phyloP scores from a whole-genome alignment of 2,329 filamentous ascomycete species.

The Ceratocystis albifundus region DNA sequence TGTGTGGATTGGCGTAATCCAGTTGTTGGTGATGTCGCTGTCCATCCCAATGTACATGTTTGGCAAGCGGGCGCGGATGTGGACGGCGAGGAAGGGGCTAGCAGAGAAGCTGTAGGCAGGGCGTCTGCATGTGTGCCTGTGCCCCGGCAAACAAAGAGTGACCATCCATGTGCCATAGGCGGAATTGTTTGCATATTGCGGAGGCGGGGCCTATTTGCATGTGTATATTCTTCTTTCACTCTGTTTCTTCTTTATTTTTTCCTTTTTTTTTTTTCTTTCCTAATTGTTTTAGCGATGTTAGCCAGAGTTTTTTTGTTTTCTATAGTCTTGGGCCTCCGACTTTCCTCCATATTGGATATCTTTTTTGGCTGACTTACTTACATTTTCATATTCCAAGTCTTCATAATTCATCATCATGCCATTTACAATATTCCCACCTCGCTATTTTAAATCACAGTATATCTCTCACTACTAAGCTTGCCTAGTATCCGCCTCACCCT shows the following conservation, averaged over 20 bases:
- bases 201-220: background rate
- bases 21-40: slow-evolving; percentile 59
- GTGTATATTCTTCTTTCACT: background rate
- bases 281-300: background rate
- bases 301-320: background rate
- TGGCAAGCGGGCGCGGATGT: slow-evolving; percentile 84
- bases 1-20: slow-evolving; percentile 73
- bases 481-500: background rate
- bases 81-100: slow-evolving; percentile 75
- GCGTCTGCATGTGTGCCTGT: background rate
- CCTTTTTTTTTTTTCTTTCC: background rate
- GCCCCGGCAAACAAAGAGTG: too few relatives aligned
- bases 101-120: slow-evolving; percentile 57
- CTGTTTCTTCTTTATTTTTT: background rate
- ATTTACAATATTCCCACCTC: background rate
- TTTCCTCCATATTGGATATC: background rate
- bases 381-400: background rate
- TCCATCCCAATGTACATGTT: slow-evolving; percentile 91
- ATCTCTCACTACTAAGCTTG: background rate
- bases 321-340: background rate
- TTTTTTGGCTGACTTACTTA: background rate
- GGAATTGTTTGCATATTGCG: background rate
- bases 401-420: background rate
- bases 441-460: background rate
- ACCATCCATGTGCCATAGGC: too few relatives aligned